Conservation (phyloP, 208 protist species). For the Trypanosoma congolense region DNA sequence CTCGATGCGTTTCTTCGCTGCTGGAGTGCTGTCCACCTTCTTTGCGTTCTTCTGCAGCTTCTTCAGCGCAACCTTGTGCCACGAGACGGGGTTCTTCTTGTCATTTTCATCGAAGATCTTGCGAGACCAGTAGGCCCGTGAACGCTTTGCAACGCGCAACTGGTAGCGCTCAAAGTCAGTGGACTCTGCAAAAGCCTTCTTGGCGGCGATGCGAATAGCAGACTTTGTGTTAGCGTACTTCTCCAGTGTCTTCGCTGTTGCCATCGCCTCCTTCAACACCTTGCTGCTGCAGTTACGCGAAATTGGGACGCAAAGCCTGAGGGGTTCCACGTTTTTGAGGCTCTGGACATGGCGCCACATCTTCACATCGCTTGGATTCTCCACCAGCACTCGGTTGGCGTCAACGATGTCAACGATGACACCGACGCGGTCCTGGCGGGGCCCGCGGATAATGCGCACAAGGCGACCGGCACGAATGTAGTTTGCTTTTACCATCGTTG, state of each 20-base stretch:
- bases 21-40: constrained; percentile 70
- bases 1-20: constrained; percentile 83
- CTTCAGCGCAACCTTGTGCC: constrained; percentile 86
- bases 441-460: constrained; percentile 46
- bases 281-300: constrained; percentile 71
- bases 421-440: constrained; percentile 34
- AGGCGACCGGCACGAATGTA: constrained; percentile 47
- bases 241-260: constrained; percentile 66
- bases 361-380: constrained; percentile 86
- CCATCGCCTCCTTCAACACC: constrained; percentile 70
- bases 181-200: constrained; percentile 75
- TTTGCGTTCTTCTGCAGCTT: constrained; percentile 80
- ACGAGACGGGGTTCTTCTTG: constrained; percentile 83
- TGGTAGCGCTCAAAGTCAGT: constrained; percentile 92
- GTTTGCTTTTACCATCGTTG: constrained; percentile 38
- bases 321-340: constrained; percentile 84
- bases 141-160: constrained; percentile 86
- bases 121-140: constrained; percentile 86
- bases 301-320: constrained; percentile 62
- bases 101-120: constrained; percentile 90
- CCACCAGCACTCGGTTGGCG: constrained; percentile 85
- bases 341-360: constrained; percentile 90
- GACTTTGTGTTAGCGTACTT: constrained; percentile 84
- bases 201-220: constrained; percentile 67
- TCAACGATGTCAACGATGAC: constrained; percentile 87